phyloP scores from a whole-genome alignment of 768 basidiomycete species.

The Trametes villosa region DNA sequence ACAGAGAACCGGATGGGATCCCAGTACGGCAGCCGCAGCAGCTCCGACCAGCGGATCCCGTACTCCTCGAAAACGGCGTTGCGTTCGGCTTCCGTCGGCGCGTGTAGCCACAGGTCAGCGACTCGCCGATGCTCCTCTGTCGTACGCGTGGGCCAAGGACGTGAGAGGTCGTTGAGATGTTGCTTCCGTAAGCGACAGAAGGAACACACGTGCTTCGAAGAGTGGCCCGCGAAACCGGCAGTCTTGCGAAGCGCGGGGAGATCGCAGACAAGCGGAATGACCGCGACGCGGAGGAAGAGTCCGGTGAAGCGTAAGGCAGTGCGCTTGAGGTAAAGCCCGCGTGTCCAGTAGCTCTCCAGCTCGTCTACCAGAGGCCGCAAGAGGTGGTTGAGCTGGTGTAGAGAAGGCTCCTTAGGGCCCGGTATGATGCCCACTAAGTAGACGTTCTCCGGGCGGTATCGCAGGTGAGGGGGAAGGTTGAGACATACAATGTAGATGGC shows the following conservation, averaged over 20 bases:
- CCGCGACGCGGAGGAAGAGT: constrained; percentile 32
- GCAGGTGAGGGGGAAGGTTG: constrained; percentile 34
- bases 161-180: constrained; percentile 8
- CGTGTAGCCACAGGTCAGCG: constrained; percentile 23
- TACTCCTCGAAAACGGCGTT: constrained; percentile 16
- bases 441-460: constrained; percentile 41
- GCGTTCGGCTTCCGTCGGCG: constrained; percentile 2
- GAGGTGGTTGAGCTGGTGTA: constrained; percentile 29
- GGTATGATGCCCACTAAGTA: constrained; percentile 30
- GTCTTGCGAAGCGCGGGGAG: constrained; percentile 39
- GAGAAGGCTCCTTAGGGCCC: constrained; percentile 32
- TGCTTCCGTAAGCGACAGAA: constrained; percentile 28
- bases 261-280: constrained; percentile 33
- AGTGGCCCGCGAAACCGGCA: constrained; percentile 28
- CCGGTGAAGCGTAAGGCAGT: constrained; percentile 4
- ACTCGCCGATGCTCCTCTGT: background rate
- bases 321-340: constrained; percentile 19
- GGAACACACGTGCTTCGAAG: constrained; percentile 34
- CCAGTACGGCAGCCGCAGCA: constrained; percentile 35
- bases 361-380: constrained; percentile 30
- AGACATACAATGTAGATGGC: constrained; percentile 2
- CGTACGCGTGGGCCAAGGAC: background rate
- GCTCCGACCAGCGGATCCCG: constrained; percentile 30
- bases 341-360: constrained; percentile 24
- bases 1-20: constrained; percentile 22